Conservation (phyloP, 2,329 filamentous ascomycete genomes). For the Sphaerostilbella broomeana region DNA sequence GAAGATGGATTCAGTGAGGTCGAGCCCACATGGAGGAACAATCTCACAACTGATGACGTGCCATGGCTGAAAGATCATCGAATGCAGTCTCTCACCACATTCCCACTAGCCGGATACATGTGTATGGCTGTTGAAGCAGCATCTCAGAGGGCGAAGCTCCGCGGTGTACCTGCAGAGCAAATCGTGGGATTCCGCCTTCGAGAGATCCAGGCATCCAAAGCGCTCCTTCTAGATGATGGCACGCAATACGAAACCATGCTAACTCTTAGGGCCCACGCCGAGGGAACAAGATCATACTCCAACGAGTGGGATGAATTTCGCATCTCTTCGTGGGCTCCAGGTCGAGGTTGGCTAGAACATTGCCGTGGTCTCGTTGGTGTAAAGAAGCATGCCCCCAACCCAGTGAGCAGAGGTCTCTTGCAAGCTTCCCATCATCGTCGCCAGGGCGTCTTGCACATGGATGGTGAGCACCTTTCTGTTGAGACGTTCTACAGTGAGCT, state of each 20-base stretch:
- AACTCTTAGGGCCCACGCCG: constrained; percentile 21
- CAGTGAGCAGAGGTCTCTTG: constrained; percentile 16
- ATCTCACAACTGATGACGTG: constrained; percentile 40
- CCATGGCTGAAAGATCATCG: constrained; percentile 54
- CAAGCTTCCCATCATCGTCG: constrained; percentile 13
- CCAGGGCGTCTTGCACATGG: constrained; percentile 3
- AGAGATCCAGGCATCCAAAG: constrained; percentile 23
- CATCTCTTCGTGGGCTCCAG: constrained; percentile 47
- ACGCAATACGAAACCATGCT: constrained; percentile 21
- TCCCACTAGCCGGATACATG: constrained; percentile 47
- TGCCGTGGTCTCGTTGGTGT: constrained; percentile 47
- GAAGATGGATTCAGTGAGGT: constrained; percentile 38
- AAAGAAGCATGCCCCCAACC: constrained; percentile 19
- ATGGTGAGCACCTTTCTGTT: constrained; percentile 10
- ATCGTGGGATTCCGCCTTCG: constrained; percentile 18
- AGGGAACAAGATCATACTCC: constrained; percentile 27
- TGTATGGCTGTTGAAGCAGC: constrained; percentile 46
- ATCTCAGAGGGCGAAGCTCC: constrained; percentile 26
- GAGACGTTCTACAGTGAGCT: constrained; percentile 23
- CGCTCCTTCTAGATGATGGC: constrained; percentile 22
- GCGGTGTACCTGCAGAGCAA: constrained; percentile 17
- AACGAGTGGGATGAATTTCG: constrained; percentile 50
- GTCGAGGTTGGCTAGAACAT: constrained; percentile 51
- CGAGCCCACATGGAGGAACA: constrained; percentile 44
- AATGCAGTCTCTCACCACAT: constrained; percentile 50